Conservation (phyloP, 2,329 filamentous ascomycete species). For the Fusarium falciforme region DNA sequence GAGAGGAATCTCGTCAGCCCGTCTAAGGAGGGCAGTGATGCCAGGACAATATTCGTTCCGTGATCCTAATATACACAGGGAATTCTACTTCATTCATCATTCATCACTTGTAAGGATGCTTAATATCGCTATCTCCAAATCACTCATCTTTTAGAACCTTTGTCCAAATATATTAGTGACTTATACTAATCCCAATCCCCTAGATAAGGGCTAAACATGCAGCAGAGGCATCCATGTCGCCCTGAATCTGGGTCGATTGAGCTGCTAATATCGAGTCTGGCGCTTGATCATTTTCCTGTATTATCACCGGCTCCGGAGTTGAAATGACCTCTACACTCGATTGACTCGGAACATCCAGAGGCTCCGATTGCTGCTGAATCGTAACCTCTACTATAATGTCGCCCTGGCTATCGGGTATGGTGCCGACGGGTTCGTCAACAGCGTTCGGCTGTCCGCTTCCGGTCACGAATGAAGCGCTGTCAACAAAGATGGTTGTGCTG, state of each 20-base stretch:
- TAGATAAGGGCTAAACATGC: background rate
- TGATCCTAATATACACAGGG: no score
- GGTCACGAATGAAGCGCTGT: background rate
- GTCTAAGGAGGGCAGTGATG: no score
- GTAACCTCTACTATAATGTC: background rate
- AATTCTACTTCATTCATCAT: no score
- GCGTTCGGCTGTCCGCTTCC: conserved; percentile 4
- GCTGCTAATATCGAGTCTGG: background rate
- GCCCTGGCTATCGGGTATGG: background rate
- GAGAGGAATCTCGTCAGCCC: no score
- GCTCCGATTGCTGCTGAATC: background rate
- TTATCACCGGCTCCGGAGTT: background rate
- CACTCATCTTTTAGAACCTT: no score
- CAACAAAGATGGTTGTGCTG: background rate
- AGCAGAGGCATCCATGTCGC: background rate
- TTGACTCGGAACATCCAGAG: background rate
- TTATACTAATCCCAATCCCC: no score
- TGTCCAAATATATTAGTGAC: no score
- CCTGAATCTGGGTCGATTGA: background rate
- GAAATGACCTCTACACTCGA: background rate
- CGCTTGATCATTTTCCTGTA: conserved; percentile 5
- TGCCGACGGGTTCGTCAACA: background rate
- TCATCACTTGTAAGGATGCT: no score
- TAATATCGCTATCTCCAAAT: no score
- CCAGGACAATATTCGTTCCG: no score